Evolutionary conservation across 202 grass and related monocot genomes (phyloP).

Genomic region (Digitaria exilis): DNA sequence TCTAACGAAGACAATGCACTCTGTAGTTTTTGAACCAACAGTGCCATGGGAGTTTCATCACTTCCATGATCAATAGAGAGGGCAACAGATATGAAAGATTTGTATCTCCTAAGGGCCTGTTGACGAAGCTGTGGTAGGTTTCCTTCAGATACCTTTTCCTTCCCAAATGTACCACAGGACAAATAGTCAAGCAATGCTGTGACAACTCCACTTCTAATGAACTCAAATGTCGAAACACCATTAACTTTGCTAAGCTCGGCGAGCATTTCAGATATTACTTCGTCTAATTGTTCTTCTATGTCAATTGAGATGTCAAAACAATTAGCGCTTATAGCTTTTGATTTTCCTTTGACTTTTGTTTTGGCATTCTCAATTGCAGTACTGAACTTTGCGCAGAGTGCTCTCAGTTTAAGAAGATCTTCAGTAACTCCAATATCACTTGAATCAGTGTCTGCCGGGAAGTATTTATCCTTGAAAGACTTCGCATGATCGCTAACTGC

Average conservation of each 20-base stretch:
- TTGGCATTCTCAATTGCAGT: conserved; percentile 42
- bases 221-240: conserved; percentile 73
- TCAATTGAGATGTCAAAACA: conserved; percentile 58
- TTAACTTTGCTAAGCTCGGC: conserved; percentile 53
- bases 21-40: conserved; percentile 73
- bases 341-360: conserved; percentile 68
- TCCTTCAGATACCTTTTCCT: conserved; percentile 52
- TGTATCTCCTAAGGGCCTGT: conserved; percentile 60
- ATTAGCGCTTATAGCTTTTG: conserved; percentile 44
- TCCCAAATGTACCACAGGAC: conserved; percentile 61
- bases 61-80: conserved; percentile 49
- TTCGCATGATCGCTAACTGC: conserved; percentile 55
- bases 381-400: conserved; percentile 55
- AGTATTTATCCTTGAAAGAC: conserved; percentile 61
- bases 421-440: conserved; percentile 55
- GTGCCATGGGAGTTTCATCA: conserved; percentile 40
- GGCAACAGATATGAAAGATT: conserved; percentile 53
- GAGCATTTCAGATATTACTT: conserved; percentile 52
- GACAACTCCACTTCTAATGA: conserved; percentile 65
- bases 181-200: conserved; percentile 57
- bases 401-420: conserved; percentile 60
- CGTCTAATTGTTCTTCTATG: conserved; percentile 49
- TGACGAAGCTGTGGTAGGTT: conserved; percentile 57
- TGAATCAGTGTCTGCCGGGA: conserved; percentile 48
- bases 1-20: conserved; percentile 67